phyloP scores from a whole-genome alignment of 2,329 filamentous ascomycete genomes.

The Botryotinia calthae region DNA sequence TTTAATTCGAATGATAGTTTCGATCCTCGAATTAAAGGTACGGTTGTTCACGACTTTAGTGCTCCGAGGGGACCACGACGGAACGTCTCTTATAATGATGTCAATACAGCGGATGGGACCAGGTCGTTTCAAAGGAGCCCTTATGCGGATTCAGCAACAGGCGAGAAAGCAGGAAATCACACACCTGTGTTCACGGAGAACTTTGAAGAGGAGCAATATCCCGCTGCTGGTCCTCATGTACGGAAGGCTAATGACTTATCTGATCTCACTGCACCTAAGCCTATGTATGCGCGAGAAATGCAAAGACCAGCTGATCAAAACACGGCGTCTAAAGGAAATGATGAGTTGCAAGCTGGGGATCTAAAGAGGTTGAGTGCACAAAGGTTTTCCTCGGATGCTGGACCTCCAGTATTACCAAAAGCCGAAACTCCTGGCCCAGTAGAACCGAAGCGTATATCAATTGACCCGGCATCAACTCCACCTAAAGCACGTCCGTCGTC shows the following conservation, averaged over 20 bases:
- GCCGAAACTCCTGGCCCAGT: conserved; percentile 20
- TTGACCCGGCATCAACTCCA: conserved; percentile 31
- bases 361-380: conserved; percentile 23
- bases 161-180: conserved; percentile 42
- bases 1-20: conserved; percentile 44
- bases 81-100: conserved; percentile 39
- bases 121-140: conserved; percentile 31
- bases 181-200: conserved; percentile 56
- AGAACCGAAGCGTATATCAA: conserved; percentile 31
- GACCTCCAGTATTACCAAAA: conserved; percentile 33
- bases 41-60: conserved; percentile 64
- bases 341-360: conserved; percentile 26
- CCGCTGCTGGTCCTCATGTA: conserved; percentile 39
- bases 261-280: conserved; percentile 36
- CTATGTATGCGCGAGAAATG: conserved; percentile 34
- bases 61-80: conserved; percentile 51
- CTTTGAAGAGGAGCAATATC: conserved; percentile 49
- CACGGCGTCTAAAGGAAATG: conserved; percentile 25
- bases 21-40: conserved; percentile 63
- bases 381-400: conserved; percentile 29
- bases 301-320: conserved; percentile 28
- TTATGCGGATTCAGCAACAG: conserved; percentile 9
- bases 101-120: conserved; percentile 19
- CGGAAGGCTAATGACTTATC: conserved; percentile 37
- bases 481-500: conserved; percentile 28